Conservation (phyloP, 2,329 filamentous ascomycete genomes). For the Hirsutella rhossiliensis region DNA sequence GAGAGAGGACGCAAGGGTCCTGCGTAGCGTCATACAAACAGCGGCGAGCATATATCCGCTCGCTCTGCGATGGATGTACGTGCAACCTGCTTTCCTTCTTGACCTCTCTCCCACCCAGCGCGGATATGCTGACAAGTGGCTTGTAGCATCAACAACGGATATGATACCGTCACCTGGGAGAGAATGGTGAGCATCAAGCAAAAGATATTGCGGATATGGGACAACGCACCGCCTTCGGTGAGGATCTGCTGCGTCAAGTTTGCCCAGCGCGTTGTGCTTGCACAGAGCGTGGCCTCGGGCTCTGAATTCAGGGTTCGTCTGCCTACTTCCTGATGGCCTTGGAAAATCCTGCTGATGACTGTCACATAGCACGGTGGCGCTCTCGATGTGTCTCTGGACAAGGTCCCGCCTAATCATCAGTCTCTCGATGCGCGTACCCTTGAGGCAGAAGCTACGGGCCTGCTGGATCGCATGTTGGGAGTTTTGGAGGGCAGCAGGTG, state of each 20-base stretch:
- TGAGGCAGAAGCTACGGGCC: conserved; percentile 83
- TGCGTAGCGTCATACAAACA: conserved; percentile 79
- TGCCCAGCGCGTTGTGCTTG: conserved; percentile 81
- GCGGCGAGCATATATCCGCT: conserved; percentile 88
- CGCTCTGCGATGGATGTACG: conserved; percentile 89
- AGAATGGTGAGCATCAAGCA: conserved; percentile 81
- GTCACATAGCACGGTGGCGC: conserved; percentile 29
- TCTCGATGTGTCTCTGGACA: conserved; percentile 70
- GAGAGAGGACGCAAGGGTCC: conserved; percentile 66
- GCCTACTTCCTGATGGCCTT: neutral
- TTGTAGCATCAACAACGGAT: conserved; percentile 70
- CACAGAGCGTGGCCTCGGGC: conserved; percentile 76
- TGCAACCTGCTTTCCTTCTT: too few species aligned
- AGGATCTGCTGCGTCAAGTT: conserved; percentile 97
- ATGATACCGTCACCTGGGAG: conserved; percentile 75
- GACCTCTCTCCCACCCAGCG: neutral
- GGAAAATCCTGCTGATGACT: conserved; percentile 11
- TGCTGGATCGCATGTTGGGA: conserved; percentile 77
- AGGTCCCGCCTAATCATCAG: conserved; percentile 74
- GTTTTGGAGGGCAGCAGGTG: conserved; percentile 81
- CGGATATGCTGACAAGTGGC: neutral
- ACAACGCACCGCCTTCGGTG: conserved; percentile 61
- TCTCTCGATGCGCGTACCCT: conserved; percentile 68
- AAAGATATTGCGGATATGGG: conserved; percentile 81
- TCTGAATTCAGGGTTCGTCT: conserved; percentile 67